Evolutionary conservation across 495 filamentous ascomycete species (phyloP).

Genomic region (Podospora fimiseda): DNA sequence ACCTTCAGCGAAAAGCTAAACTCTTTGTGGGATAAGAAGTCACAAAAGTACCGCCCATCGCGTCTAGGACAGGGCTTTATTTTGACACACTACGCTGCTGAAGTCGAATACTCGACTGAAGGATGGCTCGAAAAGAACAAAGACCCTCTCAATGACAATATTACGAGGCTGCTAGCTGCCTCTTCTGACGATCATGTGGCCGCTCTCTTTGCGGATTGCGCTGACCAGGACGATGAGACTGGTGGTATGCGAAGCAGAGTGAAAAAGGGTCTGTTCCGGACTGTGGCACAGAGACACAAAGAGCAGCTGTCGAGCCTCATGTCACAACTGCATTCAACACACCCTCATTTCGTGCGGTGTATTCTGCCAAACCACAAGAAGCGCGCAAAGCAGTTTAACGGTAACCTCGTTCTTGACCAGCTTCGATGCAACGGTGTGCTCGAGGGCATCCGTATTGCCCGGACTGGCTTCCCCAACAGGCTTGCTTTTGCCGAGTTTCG

Average conservation of each 20-base stretch:
- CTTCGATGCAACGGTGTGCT: conserved; percentile 97
- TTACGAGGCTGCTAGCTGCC: conserved; percentile 77
- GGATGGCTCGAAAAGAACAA: conserved; percentile 99
- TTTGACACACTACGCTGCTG: conserved; percentile 97
- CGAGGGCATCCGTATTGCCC: conserved; percentile 94
- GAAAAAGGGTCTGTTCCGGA: conserved; percentile 96
- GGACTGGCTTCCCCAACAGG: conserved; percentile 97
- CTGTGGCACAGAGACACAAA: conserved; percentile 95
- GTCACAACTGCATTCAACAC: conserved; percentile 90
- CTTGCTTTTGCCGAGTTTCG: conserved; percentile 90
- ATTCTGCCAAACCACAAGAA: conserved; percentile 99
- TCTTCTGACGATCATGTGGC: conserved; percentile 81
- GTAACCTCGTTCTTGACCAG: conserved; percentile 87
- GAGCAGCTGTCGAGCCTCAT: conserved; percentile 93
- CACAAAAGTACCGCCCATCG: conserved; percentile 83
- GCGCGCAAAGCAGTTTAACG: conserved; percentile 84
- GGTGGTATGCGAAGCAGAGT: conserved; percentile 71
- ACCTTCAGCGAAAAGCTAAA: conserved; percentile 97
- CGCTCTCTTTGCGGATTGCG: conserved; percentile 80
- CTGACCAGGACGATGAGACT: conserved; percentile 59
- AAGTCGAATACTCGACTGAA: conserved; percentile 93
- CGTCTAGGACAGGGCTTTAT: conserved; percentile 89
- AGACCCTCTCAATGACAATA: conserved; percentile 93
- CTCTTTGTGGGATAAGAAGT: conserved; percentile 92
- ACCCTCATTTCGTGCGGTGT: conserved; percentile 97